phyloP scores from a whole-genome alignment of 2,329 filamentous ascomycete genomes.

The Neopestalotiopsis sp. region DNA sequence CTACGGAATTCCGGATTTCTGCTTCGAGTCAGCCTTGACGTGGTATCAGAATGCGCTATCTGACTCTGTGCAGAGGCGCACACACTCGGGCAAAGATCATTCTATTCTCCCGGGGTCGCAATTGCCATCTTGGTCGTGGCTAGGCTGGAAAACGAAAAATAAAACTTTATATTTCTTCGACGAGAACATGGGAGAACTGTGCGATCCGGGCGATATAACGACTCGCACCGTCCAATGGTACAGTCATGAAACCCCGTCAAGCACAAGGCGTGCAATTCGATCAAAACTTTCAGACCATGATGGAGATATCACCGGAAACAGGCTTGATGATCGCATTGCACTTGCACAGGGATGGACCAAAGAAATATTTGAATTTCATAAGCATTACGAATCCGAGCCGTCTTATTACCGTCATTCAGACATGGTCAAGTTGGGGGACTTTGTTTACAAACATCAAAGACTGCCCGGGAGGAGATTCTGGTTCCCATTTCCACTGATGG shows the following conservation, averaged over 20 bases:
- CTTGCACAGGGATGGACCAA: background rate
- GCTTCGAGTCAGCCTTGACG: constrained; percentile 10
- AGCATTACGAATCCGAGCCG: background rate
- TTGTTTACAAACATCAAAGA: background rate
- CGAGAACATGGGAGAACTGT: background rate
- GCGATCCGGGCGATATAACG: background rate
- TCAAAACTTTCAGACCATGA: background rate
- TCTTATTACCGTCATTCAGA: too few species aligned
- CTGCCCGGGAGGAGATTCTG: background rate
- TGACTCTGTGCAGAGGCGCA: too few species aligned
- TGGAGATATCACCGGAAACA: background rate
- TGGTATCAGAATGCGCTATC: background rate
- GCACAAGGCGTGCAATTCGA: background rate
- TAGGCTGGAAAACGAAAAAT: constrained; percentile 7
- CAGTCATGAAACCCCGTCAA: background rate
- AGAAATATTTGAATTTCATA: background rate
- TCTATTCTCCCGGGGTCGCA: background rate
- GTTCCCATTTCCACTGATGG: background rate
- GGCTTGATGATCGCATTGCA: background rate
- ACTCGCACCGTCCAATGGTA: background rate
- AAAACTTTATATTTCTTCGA: background rate
- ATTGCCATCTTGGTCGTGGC: constrained; percentile 16
- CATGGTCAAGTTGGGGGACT: background rate
- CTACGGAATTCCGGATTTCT: constrained; percentile 2
- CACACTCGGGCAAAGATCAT: background rate